These are phyloP conservation scores for Fusarium nematophilum DNA, from an alignment of 2,329 filamentous ascomycete genomes.

Conservation along the genomic window DNA sequence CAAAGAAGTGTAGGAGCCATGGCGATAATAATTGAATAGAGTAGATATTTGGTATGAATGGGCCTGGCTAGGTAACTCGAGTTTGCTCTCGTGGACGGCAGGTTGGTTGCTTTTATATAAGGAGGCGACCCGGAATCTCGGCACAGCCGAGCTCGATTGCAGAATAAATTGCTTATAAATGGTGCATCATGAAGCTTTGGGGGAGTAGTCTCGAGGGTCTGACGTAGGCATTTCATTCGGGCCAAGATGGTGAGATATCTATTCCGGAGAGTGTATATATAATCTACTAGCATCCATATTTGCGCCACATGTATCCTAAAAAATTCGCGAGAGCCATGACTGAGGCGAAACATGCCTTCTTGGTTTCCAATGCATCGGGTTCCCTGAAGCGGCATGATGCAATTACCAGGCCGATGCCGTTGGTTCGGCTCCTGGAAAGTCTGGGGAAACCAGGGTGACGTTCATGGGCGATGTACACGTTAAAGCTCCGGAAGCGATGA, in stretches of 20 bases:
- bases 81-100: neutral
- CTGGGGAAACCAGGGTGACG: too few species aligned
- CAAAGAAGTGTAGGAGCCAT: conserved; percentile 76
- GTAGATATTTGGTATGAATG: neutral
- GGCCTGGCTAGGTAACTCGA: neutral
- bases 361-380: too few species aligned
- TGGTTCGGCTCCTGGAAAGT: too few species aligned
- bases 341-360: too few species aligned
- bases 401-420: too few species aligned
- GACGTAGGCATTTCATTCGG: too few species aligned
- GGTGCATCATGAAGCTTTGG: neutral
- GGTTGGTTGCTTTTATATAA: neutral
- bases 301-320: too few species aligned
- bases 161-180: conserved; percentile 1
- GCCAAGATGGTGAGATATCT: neutral
- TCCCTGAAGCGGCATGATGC: too few species aligned
- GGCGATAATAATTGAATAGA: neutral
- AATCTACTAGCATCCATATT: too few species aligned
- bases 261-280: neutral
- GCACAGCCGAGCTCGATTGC: neutral
- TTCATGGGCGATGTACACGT: too few species aligned
- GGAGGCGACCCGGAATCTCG: neutral
- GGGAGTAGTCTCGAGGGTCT: neutral
- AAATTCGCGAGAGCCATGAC: too few species aligned
- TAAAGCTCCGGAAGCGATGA: too few species aligned